Evolutionary conservation across 2,329 filamentous ascomycete species (phyloP).

Genomic region (Aureobasidium mangrovei): DNA sequence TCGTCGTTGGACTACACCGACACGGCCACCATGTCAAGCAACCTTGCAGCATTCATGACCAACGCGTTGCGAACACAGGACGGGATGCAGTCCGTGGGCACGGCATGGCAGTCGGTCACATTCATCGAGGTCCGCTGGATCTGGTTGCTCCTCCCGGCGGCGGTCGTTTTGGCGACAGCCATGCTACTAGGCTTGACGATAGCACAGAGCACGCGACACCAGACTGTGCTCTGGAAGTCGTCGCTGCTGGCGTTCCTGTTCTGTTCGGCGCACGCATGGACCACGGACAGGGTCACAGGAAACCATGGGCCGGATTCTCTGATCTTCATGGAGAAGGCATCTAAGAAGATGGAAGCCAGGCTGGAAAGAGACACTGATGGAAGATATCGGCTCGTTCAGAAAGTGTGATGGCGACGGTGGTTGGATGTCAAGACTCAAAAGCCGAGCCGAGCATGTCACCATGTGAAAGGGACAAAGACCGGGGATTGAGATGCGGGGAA

Average conservation of each 20-base stretch:
- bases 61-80: conserved; percentile 9
- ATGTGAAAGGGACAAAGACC: background rate
- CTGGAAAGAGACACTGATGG: conserved; percentile 1
- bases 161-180: background rate
- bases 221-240: conserved; percentile 5
- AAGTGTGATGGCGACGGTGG: background rate
- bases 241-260: conserved; percentile 7
- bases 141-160: background rate
- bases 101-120: conserved; percentile 2
- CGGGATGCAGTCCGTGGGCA: background rate
- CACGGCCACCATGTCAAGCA: conserved; percentile 1
- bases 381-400: conserved; percentile 4
- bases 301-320: background rate
- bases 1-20: conserved; percentile 10
- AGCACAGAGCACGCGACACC: background rate
- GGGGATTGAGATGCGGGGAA: conserved; percentile 1
- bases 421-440: background rate
- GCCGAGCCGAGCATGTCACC: background rate
- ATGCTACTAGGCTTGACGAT: background rate
- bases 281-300: background rate
- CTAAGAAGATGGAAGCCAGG: conserved; percentile 1
- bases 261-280: background rate
- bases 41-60: conserved; percentile 7
- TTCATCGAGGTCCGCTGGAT: conserved; percentile 1
- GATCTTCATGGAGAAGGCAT: background rate